Evolutionary conservation across 345 rosid genomes (phyloP).

Genomic region (Theobroma cacao): DNA sequence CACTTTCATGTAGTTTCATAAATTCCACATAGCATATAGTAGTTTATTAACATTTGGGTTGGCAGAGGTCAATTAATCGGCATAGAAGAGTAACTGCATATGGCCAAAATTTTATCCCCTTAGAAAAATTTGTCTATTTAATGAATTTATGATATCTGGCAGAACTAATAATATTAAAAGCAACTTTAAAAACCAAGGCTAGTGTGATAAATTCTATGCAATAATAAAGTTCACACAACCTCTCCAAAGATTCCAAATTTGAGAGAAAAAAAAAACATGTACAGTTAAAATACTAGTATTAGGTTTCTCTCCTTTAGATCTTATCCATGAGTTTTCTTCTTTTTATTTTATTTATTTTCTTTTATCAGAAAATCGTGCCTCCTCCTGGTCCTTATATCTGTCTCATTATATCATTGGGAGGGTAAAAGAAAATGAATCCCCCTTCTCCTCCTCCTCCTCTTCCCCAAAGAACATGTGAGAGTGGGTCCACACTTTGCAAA

Average conservation of each 20-base stretch:
- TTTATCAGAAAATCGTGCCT: neutral
- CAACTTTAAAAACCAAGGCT: too few species aligned
- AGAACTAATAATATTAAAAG: too few species aligned
- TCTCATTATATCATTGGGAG: conserved; percentile 6
- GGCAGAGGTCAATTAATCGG: neutral
- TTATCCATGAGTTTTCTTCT: neutral
- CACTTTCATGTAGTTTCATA: too few species aligned
- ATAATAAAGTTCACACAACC: neutral
- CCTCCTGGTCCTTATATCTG: neutral
- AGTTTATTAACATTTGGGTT: neutral
- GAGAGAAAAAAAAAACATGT: too few species aligned
- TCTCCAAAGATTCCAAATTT: neutral
- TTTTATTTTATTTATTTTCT: neutral
- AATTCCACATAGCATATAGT: too few species aligned
- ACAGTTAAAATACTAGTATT: too few species aligned
- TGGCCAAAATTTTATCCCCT: too few species aligned
- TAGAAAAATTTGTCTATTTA: too few species aligned
- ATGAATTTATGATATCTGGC: too few species aligned
- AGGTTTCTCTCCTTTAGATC: neutral
- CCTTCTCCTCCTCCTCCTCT: neutral
- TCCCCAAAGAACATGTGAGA: neutral
- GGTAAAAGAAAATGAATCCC: neutral
- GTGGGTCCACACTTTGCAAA: conserved; percentile 11
- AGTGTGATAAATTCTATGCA: neutral
- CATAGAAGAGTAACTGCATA: too few species aligned